These are phyloP conservation scores for Tetracladium setigerum DNA, from an alignment of 495 filamentous ascomycete species.

Conservation along the genomic window DNA sequence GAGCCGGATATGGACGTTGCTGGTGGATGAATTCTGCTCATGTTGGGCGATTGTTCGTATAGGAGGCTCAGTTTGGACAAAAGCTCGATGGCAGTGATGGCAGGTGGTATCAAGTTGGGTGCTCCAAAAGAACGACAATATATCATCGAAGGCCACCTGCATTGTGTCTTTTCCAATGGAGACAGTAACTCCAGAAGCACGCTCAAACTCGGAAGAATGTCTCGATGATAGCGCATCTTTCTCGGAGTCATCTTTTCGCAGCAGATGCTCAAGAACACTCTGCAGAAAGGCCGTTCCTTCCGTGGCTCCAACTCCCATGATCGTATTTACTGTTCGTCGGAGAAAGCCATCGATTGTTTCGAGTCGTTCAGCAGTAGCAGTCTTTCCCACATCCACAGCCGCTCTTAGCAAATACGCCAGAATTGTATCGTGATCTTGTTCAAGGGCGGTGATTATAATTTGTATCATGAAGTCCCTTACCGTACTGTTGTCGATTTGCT, in stretches of 20 bases:
- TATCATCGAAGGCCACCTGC: background rate
- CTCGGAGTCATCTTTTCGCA: background rate
- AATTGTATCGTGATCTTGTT: background rate
- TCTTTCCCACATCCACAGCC: background rate
- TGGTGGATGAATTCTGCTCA: background rate
- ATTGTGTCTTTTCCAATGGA: background rate
- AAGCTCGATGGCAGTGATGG: background rate
- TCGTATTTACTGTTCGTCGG: background rate
- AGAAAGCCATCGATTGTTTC: background rate
- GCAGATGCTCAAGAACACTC: background rate
- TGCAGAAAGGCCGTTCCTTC: background rate
- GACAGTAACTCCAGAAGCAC: background rate
- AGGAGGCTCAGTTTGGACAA: background rate
- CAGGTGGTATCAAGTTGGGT: background rate
- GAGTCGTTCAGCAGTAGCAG: background rate
- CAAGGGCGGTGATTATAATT: background rate
- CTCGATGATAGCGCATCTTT: no score
- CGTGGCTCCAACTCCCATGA: background rate
- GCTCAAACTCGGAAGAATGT: no score
- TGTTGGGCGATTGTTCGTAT: background rate
- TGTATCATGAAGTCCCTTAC: background rate
- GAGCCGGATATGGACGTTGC: background rate
- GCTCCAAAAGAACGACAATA: background rate
- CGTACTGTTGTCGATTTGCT: background rate
- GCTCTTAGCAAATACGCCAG: background rate